Evolutionary conservation across 208 protist genomes (phyloP), one percentile per base, ranked within the genome.

Genomic region (Novymonas esmeraldas): DNA sequence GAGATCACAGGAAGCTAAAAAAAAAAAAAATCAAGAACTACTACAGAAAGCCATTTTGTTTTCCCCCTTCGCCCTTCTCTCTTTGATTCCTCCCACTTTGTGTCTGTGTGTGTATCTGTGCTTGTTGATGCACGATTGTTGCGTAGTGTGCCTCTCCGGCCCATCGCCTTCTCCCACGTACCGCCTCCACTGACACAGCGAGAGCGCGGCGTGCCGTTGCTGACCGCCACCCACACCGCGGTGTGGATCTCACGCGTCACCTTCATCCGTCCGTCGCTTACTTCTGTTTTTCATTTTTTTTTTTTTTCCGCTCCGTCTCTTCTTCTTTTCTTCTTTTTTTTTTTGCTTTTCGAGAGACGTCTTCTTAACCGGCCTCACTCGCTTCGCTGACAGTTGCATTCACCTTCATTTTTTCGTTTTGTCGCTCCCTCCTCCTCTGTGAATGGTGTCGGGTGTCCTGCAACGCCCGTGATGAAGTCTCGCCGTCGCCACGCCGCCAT

Each of bases 401-500:
- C 7, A 5, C 36, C 36, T 41, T 11, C 36, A 41, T 11, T 41
- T 41, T 41, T 41, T 5, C 36, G 36, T 41, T 11, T 10, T 51
- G 46, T 46, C 9, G 55, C 11, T 66, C 31, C n/a, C 31, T 2
- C 1, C 29, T 71, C 45, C 2, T 52, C 2, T 13, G 18, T 42
- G 16, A 38, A 41, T 24, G 20, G 13, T 31, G 29, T 38, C 48
- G 1, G n/a, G 1, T 34, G 36, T 60, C 4, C 6, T 36, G 4
- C 5, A 46, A 31, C 28, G 10, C 26, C 36, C 56, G 56, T 36
- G 20, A 95, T 95, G 85, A 92, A 95, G 65, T 65, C 66, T 16
- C 79, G 81, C 36, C 80, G 82, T 28, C 76, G 76, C 50, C 63
- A 79, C 22, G 51, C 67, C 26, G 39, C 51, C 14, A 39, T 75